Conservation (phyloP, 225 moss, liverwort and hornwort genomes). For the Pseudoscleropodium purum region DNA sequence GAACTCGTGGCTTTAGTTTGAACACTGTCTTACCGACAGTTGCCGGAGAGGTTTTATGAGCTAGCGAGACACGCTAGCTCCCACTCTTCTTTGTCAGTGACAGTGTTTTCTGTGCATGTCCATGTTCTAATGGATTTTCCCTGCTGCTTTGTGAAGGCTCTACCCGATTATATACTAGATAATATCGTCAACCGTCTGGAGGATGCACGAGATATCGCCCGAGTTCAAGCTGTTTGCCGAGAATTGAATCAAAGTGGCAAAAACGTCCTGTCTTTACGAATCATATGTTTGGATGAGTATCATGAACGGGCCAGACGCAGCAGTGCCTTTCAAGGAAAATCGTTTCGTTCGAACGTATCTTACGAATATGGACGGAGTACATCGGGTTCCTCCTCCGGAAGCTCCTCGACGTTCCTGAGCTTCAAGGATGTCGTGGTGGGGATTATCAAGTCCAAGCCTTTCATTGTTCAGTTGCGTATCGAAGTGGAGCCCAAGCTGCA, state of each 20-base stretch:
- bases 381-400: not conserved
- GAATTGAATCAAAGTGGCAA: not conserved
- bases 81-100: not conserved
- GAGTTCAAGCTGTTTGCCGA: not conserved
- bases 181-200: not conserved
- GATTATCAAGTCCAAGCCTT: not conserved
- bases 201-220: not conserved
- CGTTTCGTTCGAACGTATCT: not conserved
- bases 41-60: not conserved
- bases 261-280: not conserved
- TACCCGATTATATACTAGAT: not conserved
- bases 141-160: not conserved
- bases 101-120: not conserved
- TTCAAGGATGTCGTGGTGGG: not conserved
- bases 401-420: not conserved
- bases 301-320: not conserved
- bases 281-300: not conserved
- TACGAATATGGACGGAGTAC: not conserved
- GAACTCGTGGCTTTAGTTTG: not conserved
- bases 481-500: conserved; percentile 11
- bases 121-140: not conserved
- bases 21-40: not conserved
- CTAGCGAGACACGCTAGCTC: not conserved
- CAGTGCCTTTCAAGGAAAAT: not conserved
- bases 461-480: not conserved